These are phyloP conservation scores for Quercus wislizeni DNA, from an alignment of 306 rosid species.

Conservation along the genomic window DNA sequence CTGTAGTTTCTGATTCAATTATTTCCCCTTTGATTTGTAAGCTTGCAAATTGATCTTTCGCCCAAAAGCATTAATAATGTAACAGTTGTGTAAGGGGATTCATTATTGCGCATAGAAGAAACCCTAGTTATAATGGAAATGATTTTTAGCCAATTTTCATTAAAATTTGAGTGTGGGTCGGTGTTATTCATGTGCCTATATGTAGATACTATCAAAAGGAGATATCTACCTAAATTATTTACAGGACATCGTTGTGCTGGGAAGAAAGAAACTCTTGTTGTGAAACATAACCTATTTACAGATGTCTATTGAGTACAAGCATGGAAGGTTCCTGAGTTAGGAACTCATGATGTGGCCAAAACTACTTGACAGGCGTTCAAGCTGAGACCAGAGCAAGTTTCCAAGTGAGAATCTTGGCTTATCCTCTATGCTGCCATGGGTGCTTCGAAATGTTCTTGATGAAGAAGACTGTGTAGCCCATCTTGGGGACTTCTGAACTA, in stretches of 20 bases:
- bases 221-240: too few species aligned
- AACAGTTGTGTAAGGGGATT: not conserved
- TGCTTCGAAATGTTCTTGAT: not conserved
- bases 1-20: too few species aligned
- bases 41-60: too few species aligned
- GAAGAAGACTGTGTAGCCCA: slow-evolving; percentile 31
- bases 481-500: slow-evolving; percentile 42
- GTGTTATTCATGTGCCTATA: not conserved
- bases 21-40: too few species aligned
- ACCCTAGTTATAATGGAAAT: not conserved
- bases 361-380: slow-evolving; percentile 60
- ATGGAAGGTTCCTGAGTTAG: not conserved
- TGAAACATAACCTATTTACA: not conserved
- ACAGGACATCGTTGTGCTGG: not conserved
- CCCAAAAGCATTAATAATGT: too few species aligned
- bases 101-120: not conserved
- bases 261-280: not conserved
- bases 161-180: not conserved
- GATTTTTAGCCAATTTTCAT: not conserved
- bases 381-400: slow-evolving; percentile 67
- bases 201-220: not conserved
- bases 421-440: slow-evolving; percentile 5
- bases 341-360: slow-evolving; percentile 43
- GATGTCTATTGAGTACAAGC: not conserved
- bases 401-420: slow-evolving; percentile 56